Evolutionary conservation across 257 asterid genomes (phyloP), one percentile per base, ranked within the genome.

Genomic region (Jaltomata sinuosa): DNA sequence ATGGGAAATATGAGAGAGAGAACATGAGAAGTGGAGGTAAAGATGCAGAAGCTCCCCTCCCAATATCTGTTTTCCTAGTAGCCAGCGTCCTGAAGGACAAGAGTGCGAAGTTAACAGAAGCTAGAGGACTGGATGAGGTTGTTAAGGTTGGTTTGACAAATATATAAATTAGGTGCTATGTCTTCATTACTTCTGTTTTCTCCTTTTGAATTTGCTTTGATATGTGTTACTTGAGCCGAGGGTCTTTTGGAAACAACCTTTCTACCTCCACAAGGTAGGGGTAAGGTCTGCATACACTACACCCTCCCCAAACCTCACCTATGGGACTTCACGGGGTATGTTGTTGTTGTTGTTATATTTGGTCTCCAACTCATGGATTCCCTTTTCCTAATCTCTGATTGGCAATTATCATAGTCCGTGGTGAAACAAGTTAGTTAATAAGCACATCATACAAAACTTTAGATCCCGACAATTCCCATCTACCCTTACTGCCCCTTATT

Each of bases 71-170:
- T 69, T 95, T 95, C 85, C 95, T 95, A n/a, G 99, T 95, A 4
- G 99, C 98, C 36, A 91, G 99, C 62, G 98, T 95, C 65, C 92
- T 95, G 49, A 92, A 95, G 86, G 97, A 92, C 14, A 93, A 89
- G 90, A 93, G 97, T 79, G 6, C 91, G 4, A 92, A 94, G 91
- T 61, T 95, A 81, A 85, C 93, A 6, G 99, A 95, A 87, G 99
- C 99, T 27, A 91, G 93, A 18, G 99, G 99, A 54, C 89, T 95
- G 31, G 99, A 95, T 25, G 98, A 95, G 11, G 98, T 95, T 61
- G 95, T 94, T 61, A 90, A 96, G 98, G 99, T 94, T 84, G 31
- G 71, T 65, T 52, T 16, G 64, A 53, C 81, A 74, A 3, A 3
- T 45, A 74, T 36, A 14, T 42, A 74, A 18, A 42, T 74, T 74